Base-by-base conservation (phyloP, 2,329 filamentous ascomycete species). In the Pseudocercospora eumusae region DNA sequence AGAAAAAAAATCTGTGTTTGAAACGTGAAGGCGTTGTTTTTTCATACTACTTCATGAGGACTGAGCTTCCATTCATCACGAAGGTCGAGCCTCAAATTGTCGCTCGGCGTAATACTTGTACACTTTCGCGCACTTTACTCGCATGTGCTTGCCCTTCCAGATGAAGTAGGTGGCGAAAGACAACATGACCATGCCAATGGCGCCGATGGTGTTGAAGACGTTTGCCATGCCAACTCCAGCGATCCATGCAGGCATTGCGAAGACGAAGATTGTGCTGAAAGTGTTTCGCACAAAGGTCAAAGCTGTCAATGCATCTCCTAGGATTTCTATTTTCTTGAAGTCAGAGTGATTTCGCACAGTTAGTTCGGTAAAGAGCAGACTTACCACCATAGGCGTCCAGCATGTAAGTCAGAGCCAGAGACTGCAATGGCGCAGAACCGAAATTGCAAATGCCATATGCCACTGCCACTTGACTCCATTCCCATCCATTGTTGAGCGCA, bases 301-400 rank as follows among this genome's bases (percentile, higher is more conserved):
- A 0, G 71, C 77, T 3, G 81, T 78, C 5, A 83, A 69, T 0
- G 79, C 76, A 60, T 83, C 80, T 4, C 76, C 80, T 44, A 83
- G 74, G 40, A 83, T 79, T 74, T 82, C 63, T 45, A 52, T 18
- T n/a, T 56, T 36, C 9, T 11, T 13, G 58, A n/a, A n/a, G n/a
- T 69, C 56, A 69, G 60, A 20, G 13, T 54, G 8, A n/a, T 49
- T 8, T n/a, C 50, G 9, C 4, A 20, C 3, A 28, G 13, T 27
- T 55, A 31, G 25, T 33, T 21, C 8, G 56, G 23, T 44, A 60
- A 53, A 25, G 11, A 36, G 18, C 18, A 66, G 64, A 63, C 72
- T 76, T 68, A 65, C 77, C 72, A 61, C 70, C 72, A 64, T 78
- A 77, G 5, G 72, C 70, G 59, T 79, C 77, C 0, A 73, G 69